Base-by-base conservation (phyloP, 768 basidiomycete species). In the Leccinum obscurum region DNA sequence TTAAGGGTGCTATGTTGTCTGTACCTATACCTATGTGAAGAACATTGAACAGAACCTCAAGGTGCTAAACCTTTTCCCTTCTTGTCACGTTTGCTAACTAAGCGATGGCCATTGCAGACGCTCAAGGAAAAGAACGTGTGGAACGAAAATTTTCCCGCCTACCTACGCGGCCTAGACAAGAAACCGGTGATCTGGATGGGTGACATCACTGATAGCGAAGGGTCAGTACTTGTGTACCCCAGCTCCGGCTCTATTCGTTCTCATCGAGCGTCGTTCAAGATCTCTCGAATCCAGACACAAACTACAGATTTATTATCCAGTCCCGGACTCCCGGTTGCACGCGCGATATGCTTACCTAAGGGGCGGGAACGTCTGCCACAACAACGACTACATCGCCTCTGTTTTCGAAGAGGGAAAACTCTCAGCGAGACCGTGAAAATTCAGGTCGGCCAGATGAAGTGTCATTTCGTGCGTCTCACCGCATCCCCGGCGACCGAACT, bases 11-110 rank as follows among this genome's bases (percentile, higher is more conserved):
- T 94, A 85, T 62, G 64, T 95, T 7, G 77, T 95, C 34, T 89
- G 87, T 13, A 92, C 92, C 26, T 94, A 95, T 64, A 30, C 30
- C 30, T 30, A 30, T 30, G 89, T 91, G 39, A 86, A 89, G 15
- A 95, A 95, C 64, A 92, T 93, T 1, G 93, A 93, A 3, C 73
- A 81, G 52, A 79, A 81, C 8, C 75, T 95, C 34, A 92, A 94
- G 85, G 90, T 88, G 51, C 32, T 62, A 22, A n/a, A 8, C 17
- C 48, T 30, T 4, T 10, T 20, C 3, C 58, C 48, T 11, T 50
- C 50, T 22, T 1, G 32, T 26, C 4, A 48, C 46, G 17, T 56
- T 49, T 32, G 41, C 49, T 59, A 54, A 64, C 51, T 17, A 14
- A 26, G 15, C 28, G 17, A 39, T 15, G 30, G 48, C 26, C 13